Conservation (phyloP, 1,284 basidiomycete genomes). For the Chiua sp. region DNA sequence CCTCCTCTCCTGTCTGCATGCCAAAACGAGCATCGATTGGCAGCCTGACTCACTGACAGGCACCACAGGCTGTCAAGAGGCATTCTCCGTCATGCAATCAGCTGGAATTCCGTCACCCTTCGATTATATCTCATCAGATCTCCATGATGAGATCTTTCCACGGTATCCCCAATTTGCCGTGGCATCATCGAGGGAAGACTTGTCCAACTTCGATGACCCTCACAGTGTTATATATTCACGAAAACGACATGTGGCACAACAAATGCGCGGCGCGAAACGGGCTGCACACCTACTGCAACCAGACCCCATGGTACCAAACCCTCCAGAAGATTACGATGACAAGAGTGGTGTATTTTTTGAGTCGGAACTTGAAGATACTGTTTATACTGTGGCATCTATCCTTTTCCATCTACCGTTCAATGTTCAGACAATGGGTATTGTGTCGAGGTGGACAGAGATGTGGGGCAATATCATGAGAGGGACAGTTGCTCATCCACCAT, state of each 20-base stretch:
- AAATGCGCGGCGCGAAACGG: neutral
- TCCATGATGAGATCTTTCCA: too few species aligned
- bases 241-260: too few species aligned
- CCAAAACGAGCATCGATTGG: constrained; percentile 42
- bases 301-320: too few species aligned
- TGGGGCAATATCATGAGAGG: neutral
- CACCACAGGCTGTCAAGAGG: constrained; percentile 52
- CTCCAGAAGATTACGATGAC: neutral
- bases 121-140: too few species aligned
- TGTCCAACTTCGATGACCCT: too few species aligned
- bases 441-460: neutral
- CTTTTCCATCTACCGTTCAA: neutral
- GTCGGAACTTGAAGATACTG: neutral
- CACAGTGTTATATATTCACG: too few species aligned
- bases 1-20: constrained; percentile 51
- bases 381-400: neutral
- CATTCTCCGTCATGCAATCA: constrained; percentile 41
- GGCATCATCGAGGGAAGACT: too few species aligned
- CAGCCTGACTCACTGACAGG: constrained; percentile 51
- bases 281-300: neutral
- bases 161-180: neutral
- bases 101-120: constrained; percentile 16
- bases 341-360: neutral
- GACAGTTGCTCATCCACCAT: neutral
- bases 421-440: neutral